Percentiles rank a stretch among this genome's conserved stretches.
Evolutionary conservation across 352 stramenopile genomes (phyloP).

Genomic region (Phytophthora pinifolia): DNA sequence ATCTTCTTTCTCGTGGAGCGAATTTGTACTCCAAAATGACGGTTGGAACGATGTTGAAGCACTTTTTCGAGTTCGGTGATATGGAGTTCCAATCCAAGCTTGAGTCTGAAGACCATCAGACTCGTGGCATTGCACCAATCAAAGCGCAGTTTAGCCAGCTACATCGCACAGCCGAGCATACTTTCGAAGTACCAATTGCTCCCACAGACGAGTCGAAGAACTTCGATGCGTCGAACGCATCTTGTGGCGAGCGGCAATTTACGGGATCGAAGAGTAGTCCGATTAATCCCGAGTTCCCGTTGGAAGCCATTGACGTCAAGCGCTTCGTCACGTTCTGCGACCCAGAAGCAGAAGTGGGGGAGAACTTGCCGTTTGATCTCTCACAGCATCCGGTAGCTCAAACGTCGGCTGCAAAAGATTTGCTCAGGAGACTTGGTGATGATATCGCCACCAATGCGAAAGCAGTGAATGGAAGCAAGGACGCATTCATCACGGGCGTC

Average conservation of each 20-base stretch:
- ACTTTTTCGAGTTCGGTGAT: constrained; percentile 81
- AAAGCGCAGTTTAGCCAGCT: constrained; percentile 69
- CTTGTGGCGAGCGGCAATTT: constrained; percentile 65
- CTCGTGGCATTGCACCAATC: constrained; percentile 50
- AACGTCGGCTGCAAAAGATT: constrained; percentile 93
- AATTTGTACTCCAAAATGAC: constrained; percentile 86
- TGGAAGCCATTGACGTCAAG: constrained; percentile 68
- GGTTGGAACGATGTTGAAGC: constrained; percentile 74
- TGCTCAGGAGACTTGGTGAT: constrained; percentile 90
- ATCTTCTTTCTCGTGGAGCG: constrained; percentile 70
- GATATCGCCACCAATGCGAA: constrained; percentile 91
- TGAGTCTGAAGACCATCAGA: constrained; percentile 53
- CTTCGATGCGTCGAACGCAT: constrained; percentile 80
- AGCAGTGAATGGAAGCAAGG: constrained; percentile 69
- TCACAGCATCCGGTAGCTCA: constrained; percentile 85
- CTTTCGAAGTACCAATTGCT: constrained; percentile 27
- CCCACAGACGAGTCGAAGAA: constrained; percentile 12
- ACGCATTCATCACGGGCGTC: constrained; percentile 68
- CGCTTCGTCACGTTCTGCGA: constrained; percentile 78
- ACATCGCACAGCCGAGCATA: constrained; percentile 43
- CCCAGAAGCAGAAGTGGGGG: constrained; percentile 45
- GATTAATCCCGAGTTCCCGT: constrained; percentile 76
- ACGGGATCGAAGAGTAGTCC: constrained; percentile 12
- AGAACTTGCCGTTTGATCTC: constrained; percentile 92
- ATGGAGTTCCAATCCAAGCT: constrained; percentile 68